Evolutionary conservation across 495 filamentous ascomycete species (phyloP), one percentile per base, ranked within the genome.

Genomic region (Penicillium parvum): DNA sequence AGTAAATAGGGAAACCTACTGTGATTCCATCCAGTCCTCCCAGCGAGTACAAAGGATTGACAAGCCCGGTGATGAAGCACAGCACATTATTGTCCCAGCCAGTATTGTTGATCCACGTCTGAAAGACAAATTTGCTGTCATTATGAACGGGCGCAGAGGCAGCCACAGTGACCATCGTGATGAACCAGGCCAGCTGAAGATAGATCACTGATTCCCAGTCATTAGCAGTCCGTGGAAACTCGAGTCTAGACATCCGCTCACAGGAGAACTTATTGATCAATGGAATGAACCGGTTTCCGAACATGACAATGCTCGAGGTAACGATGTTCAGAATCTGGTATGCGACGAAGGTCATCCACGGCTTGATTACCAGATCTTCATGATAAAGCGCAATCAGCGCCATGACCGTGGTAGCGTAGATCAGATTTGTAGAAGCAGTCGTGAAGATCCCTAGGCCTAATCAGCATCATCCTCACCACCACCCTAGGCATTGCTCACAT

Each of bases 1-100:
- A 20, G 17, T n/a, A n/a, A 22, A 10, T 20, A 78, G 63, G n/a
- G 66, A 57, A 21, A 37, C 4, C 8, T 52, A 65, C 62, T 14
- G 60, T 57, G 14, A 65, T 61, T 8, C 65, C 65, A 57, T 85
- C 84, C 8, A 85, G 76, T 0, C 85, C 87, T 9, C 86, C 86
- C 23, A 91, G 73, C 0, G 86, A 78, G 49, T 83, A 91, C 7
- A 87, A 75, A 2, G 85, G 86, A 52, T 91, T 91, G 14, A 91
- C 72, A 33, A 89, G 76, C 0, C 86, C 86, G 0, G 81, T 71
- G 12, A 89, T 66, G 53, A 91, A 91, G n/a, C 78, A 85, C 19
- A 91, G 75, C 0, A 82, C 85, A 43, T 78, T 72, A 25, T 69
- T 78, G 23, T 68, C 65, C 74, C 79, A 90, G 0, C 84, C 85